These are phyloP conservation scores for Avena sativa DNA, from an alignment of 176 grass and related monocot genomes.

Conservation along the genomic window DNA sequence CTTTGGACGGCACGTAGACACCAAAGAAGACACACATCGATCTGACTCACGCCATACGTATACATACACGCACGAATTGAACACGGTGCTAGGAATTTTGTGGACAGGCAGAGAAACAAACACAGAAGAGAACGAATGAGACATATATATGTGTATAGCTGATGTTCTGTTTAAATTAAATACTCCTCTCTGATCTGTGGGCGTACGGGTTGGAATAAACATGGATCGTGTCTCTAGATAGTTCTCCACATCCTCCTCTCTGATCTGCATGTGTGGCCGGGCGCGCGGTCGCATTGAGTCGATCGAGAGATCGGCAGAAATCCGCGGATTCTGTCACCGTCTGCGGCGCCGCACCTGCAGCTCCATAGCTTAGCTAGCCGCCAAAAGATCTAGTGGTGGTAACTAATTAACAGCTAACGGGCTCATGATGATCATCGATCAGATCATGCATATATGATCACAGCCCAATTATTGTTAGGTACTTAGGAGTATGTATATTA, in stretches of 20 bases:
- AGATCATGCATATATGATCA: conserved; percentile 25
- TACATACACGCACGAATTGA: not conserved
- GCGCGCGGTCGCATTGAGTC: not conserved
- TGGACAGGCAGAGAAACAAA: not conserved
- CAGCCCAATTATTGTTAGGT: conserved; percentile 32
- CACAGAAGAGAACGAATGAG: too few species aligned
- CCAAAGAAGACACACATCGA: not conserved
- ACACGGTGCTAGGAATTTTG: too few species aligned
- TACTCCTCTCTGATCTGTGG: not conserved
- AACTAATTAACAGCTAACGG: not conserved
- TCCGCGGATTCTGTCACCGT: too few species aligned
- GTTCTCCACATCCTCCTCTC: not conserved
- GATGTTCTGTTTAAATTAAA: too few species aligned
- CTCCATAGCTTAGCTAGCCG: not conserved
- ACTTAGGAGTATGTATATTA: not conserved
- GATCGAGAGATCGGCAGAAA: not conserved
- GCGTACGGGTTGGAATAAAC: not conserved
- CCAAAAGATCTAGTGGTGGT: conserved; percentile 20
- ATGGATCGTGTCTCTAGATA: not conserved
- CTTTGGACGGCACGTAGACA: not conserved
- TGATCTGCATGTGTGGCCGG: not conserved
- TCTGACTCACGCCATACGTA: not conserved
- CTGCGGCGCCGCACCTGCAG: conserved; percentile 1
- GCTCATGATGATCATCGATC: not conserved
- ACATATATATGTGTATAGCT: too few species aligned